Percentiles rank a stretch among this genome's conserved stretches.
phyloP scores from a whole-genome alignment of 768 basidiomycete genomes.

The Neoboletus magnificus region DNA sequence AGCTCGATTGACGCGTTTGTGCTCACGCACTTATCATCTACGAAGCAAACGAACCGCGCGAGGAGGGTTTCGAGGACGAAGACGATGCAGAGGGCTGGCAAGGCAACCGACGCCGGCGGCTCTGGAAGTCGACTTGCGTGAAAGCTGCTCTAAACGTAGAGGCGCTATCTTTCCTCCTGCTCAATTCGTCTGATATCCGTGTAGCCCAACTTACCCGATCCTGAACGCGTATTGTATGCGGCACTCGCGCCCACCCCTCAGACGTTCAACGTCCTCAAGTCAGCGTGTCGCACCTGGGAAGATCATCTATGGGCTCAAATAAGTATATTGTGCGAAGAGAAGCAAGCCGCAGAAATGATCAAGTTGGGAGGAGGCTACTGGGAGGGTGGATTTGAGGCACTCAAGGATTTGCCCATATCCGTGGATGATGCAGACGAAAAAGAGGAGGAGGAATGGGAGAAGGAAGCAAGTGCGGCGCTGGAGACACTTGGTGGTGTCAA shows the following conservation, averaged over 20 bases:
- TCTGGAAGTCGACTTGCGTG: constrained; percentile 89
- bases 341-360: constrained; percentile 65
- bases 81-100: constrained; percentile 49
- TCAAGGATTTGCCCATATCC: constrained; percentile 37
- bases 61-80: constrained; percentile 45
- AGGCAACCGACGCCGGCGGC: constrained; percentile 71
- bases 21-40: constrained; percentile 38
- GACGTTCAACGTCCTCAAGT: constrained; percentile 62
- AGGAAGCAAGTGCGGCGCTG: constrained; percentile 56
- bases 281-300: constrained; percentile 86
- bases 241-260: constrained; percentile 73
- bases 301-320: constrained; percentile 94
- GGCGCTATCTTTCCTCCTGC: background rate
- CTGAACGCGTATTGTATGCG: constrained; percentile 86
- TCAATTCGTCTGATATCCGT: constrained; percentile 3
- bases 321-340: constrained; percentile 76
- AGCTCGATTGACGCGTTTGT: background rate
- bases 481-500: constrained; percentile 55
- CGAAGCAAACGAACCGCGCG: constrained; percentile 47
- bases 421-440: constrained; percentile 29
- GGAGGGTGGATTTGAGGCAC: constrained; percentile 57
- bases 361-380: constrained; percentile 73
- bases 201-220: constrained; percentile 55
- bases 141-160: constrained; percentile 72
- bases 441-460: constrained; percentile 60